Evolutionary conservation across 225 moss, liverwort and hornwort genomes (phyloP).

Genomic region (Lunularia cruciata): DNA sequence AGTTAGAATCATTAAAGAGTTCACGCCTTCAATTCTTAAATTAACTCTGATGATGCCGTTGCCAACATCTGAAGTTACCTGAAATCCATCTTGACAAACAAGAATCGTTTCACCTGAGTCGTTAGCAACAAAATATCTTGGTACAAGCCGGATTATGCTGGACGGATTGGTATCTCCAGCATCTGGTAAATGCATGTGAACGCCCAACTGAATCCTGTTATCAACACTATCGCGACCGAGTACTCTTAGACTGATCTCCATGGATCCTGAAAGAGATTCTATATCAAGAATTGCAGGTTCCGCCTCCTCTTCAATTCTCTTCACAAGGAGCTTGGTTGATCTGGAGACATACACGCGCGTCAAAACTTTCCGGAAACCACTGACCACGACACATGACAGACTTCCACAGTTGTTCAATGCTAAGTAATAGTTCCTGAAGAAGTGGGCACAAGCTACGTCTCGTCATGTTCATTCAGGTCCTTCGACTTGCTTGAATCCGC

Average conservation of each 20-base stretch:
- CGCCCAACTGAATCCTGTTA: constrained; percentile 80
- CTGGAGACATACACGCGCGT: constrained; percentile 40
- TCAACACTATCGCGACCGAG: constrained; percentile 57
- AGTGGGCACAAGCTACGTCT: no score
- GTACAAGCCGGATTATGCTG: constrained; percentile 66
- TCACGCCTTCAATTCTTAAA: no score
- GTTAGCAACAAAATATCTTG: constrained; percentile 81
- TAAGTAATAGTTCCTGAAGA: no score
- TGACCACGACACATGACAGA: no score
- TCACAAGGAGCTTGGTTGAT: constrained; percentile 81
- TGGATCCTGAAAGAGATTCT: constrained; percentile 85
- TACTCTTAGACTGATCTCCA: constrained; percentile 81
- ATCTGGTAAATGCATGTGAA: constrained; percentile 65
- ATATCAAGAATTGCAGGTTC: constrained; percentile 77
- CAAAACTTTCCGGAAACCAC: no score
- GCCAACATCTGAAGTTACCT: constrained; percentile 47
- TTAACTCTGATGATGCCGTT: no score
- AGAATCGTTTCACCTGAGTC: constrained; percentile 70
- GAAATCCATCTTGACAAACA: constrained; percentile 96
- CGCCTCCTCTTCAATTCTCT: constrained; percentile 65
- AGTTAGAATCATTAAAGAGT: no score
- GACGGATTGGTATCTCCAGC: constrained; percentile 69
- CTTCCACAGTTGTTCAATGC: no score
- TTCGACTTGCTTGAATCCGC: no score
- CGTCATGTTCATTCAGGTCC: no score